phyloP scores from a whole-genome alignment of 2,329 filamentous ascomycete species.

The Pseudogymnoascus sp. region DNA sequence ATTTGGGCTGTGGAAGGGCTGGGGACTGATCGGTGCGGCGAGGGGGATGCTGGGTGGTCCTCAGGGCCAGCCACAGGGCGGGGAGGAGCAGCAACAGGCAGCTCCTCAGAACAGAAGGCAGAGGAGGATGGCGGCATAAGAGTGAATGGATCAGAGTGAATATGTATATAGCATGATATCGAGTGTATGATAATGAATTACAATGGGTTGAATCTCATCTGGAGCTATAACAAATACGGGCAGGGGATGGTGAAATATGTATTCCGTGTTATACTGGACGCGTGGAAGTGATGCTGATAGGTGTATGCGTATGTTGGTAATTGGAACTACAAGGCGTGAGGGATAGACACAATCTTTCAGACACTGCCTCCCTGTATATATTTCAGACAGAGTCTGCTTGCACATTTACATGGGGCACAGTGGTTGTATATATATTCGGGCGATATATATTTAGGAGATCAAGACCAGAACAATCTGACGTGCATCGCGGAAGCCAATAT shows the following conservation, averaged over 20 bases:
- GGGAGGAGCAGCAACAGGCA: slow-evolving; percentile 22
- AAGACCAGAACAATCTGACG: background rate
- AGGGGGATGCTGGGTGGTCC: slow-evolving; percentile 27
- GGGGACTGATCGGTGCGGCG: slow-evolving; percentile 26
- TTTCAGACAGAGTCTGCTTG: background rate
- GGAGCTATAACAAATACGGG: background rate
- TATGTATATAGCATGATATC: background rate
- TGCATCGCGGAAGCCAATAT: background rate
- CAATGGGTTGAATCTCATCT: background rate
- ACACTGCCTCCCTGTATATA: background rate
- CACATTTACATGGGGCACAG: background rate
- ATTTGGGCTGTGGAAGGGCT: slow-evolving; percentile 27
- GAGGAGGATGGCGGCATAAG: slow-evolving; percentile 23
- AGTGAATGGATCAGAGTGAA: background rate
- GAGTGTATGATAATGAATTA: background rate
- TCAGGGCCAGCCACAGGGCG: slow-evolving; percentile 12
- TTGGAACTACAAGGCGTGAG: background rate
- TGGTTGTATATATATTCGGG: background rate
- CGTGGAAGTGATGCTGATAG: background rate
- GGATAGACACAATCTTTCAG: background rate
- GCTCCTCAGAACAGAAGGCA: slow-evolving; percentile 25
- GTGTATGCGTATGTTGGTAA: background rate
- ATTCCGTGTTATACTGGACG: background rate
- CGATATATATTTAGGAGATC: background rate
- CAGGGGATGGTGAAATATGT: background rate